Conservation (phyloP, 352 stramenopile genomes). For the Phytophthora nicotianae region DNA sequence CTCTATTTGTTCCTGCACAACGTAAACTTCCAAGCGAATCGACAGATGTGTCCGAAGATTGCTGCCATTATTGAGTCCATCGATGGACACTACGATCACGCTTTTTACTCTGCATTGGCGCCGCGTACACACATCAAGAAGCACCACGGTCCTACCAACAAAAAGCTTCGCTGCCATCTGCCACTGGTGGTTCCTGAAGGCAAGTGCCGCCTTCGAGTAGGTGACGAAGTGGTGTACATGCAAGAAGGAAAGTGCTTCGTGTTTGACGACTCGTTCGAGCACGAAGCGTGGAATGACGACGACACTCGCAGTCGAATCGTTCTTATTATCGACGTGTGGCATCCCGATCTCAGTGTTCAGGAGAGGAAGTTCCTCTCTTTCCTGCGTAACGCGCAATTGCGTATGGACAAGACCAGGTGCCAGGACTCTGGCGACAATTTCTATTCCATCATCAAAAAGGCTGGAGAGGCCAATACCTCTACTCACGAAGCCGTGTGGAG, state of each 20-base stretch:
- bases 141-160: slow-evolving; percentile 91
- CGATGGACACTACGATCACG: slow-evolving; percentile 72
- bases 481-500: slow-evolving; percentile 54
- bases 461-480: slow-evolving; percentile 42
- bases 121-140: slow-evolving; percentile 79
- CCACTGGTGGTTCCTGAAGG: slow-evolving; percentile 80
- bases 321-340: slow-evolving; percentile 95
- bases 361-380: slow-evolving; percentile 92
- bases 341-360: slow-evolving; percentile 88
- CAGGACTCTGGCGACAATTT: slow-evolving; percentile 60
- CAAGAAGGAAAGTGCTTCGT: slow-evolving; percentile 93
- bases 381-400: slow-evolving; percentile 70
- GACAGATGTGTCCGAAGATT: slow-evolving; percentile 68
- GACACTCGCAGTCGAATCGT: slow-evolving; percentile 85
- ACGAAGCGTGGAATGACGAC: slow-evolving; percentile 97
- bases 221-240: slow-evolving; percentile 67
- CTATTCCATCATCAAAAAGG: slow-evolving; percentile 72
- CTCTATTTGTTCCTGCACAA: slow-evolving; percentile 91
- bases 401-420: slow-evolving; percentile 57
- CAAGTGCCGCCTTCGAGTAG: slow-evolving; percentile 72
- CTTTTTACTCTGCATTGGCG: slow-evolving; percentile 89
- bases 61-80: slow-evolving; percentile 64
- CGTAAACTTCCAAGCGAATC: slow-evolving; percentile 78
- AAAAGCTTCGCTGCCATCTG: slow-evolving; percentile 91
- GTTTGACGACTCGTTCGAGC: slow-evolving; percentile 99